phyloP scores from a whole-genome alignment of 2,329 filamentous ascomycete genomes.

The Penicillium sp. region DNA sequence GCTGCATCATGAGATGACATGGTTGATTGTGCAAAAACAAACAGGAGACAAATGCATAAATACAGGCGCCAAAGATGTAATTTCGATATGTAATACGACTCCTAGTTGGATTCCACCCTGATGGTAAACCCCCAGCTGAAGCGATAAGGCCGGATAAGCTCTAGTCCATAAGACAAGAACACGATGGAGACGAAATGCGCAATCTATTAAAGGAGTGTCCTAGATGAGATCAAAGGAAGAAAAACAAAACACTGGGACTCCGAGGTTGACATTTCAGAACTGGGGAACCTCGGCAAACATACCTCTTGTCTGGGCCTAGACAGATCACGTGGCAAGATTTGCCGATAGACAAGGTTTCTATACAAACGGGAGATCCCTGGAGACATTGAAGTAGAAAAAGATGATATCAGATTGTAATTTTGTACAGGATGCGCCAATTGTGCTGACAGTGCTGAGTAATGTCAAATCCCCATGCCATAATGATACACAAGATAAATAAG shows the following conservation, averaged over 20 bases:
- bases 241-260: background rate
- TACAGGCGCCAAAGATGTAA: background rate
- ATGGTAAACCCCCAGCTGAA: background rate
- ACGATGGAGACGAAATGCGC: background rate
- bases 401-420: slow-evolving; percentile 18
- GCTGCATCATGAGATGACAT: slow-evolving; percentile 18
- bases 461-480: slow-evolving; percentile 25
- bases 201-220: background rate
- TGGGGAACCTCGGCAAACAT: slow-evolving; percentile 19
- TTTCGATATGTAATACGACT: background rate
- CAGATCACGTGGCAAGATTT: slow-evolving; percentile 11
- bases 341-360: background rate
- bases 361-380: background rate
- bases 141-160: background rate
- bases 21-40: background rate
- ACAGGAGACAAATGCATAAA: background rate
- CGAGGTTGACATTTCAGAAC: slow-evolving; percentile 7
- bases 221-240: background rate
- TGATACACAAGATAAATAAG: slow-evolving; percentile 29
- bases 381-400: slow-evolving; percentile 7
- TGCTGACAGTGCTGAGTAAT: slow-evolving; percentile 28
- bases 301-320: background rate
- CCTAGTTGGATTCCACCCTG: background rate
- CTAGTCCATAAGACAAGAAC: background rate
- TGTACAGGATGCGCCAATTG: slow-evolving; percentile 35